Evolutionary conservation across 768 basidiomycete species (phyloP), one percentile per base, ranked within the genome.

Genomic region (Tricholoma flavovirens): DNA sequence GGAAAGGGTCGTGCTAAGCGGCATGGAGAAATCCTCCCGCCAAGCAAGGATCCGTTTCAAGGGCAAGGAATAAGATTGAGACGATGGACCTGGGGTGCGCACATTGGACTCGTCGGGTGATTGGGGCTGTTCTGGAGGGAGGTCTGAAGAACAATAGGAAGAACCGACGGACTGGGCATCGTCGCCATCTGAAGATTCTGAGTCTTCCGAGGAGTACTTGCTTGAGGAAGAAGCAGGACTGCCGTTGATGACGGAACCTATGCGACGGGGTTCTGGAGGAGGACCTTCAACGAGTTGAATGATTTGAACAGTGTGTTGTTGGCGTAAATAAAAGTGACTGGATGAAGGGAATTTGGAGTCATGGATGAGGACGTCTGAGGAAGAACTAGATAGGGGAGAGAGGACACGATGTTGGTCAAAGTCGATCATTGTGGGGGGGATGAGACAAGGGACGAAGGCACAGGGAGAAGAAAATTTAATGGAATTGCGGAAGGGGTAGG

Each of bases 111-210:
- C 46, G 3, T 56, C 53, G 36, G 40, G 65, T 21, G 67, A 69
- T 19, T 71, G 69, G 24, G 55, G 54, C 40, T 77, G 67, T 22
- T 77, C 72, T 33, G 69, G 71, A 11, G 75, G 69, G 52, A 75
- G 57, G 60, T 81, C 81, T 17, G 87, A 89, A 17, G 88, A 90
- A 75, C 87, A 89, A 60, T 88, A 90, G 0, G 86, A 88, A 0
- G 82, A 77, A 67, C 77, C 77, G 22, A 68, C 71, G n/a, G 67
- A 69, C 60, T 80, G 79, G n/a, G 80, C 79, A 56, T 77, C 67
- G 59, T 73, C 69, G 19, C 59, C 68, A 10, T 68, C 69, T 5
- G 71, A 73, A 24, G 74, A 76, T 0, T 76, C 75, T 5, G 74
- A 75, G 2, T 71, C 72, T 15, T 69, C 69, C 14, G 69, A 73